Percentiles rank a stretch among this genome's conserved stretches.
phyloP scores from a whole-genome alignment of 2,329 filamentous ascomycete species.

The Annulohypoxylon truncatum region DNA sequence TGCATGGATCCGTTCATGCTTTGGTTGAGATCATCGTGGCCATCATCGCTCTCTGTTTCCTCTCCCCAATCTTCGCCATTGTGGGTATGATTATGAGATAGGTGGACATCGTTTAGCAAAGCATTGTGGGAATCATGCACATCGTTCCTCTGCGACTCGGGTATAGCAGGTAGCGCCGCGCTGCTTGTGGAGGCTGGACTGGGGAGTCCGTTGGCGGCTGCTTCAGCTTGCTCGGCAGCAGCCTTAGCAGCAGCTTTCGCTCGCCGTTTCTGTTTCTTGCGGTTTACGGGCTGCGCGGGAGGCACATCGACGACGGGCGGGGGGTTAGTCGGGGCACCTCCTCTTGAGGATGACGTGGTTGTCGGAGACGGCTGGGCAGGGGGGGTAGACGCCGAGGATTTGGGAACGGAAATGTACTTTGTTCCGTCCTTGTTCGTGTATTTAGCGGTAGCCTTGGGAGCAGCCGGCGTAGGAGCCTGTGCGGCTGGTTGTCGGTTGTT shows the following conservation, averaged over 20 bases:
- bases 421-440: constrained; percentile 77
- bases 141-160: constrained; percentile 36
- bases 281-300: constrained; percentile 72
- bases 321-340: constrained; percentile 50
- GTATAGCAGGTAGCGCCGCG: constrained; percentile 38
- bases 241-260: constrained; percentile 84
- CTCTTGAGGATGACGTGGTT: constrained; percentile 53
- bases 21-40: constrained; percentile 56
- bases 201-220: constrained; percentile 56
- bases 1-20: constrained; percentile 53
- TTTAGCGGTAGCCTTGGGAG: constrained; percentile 65
- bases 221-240: constrained; percentile 62
- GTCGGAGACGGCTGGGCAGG: constrained; percentile 66
- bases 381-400: constrained; percentile 62
- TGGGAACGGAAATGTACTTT: constrained; percentile 75
- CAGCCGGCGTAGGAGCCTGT: constrained; percentile 63
- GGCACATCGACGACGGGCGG: constrained; percentile 42
- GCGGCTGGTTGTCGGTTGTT: constrained; percentile 63
- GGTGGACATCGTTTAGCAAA: constrained; percentile 17
- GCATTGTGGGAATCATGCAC: constrained; percentile 29
- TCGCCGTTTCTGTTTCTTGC: constrained; percentile 94
- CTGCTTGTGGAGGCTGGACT: constrained; percentile 51
- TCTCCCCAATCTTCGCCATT: constrained; percentile 63
- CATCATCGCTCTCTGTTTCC: constrained; percentile 68
- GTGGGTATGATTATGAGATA: constrained; percentile 50